These are phyloP conservation scores for Daldinia sp. DNA, from an alignment of 2,329 filamentous ascomycete genomes.

Conservation along the genomic window DNA sequence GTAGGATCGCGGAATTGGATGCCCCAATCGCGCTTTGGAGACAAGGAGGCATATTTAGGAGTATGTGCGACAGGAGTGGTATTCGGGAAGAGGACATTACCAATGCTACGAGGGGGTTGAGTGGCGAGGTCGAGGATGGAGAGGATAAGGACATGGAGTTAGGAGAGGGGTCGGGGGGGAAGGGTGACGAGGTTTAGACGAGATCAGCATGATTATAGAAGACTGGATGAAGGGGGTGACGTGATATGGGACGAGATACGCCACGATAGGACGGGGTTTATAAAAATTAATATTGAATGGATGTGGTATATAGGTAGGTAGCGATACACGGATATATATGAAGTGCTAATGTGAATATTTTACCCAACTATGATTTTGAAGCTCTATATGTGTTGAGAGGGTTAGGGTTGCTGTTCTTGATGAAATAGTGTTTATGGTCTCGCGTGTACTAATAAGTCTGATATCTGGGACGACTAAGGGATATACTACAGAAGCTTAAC, in stretches of 20 bases:
- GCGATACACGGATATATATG: slow-evolving; percentile 12
- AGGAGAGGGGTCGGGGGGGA: slow-evolving; percentile 23
- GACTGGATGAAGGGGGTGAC: not conserved
- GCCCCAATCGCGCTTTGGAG: slow-evolving; percentile 78
- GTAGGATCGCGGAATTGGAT: slow-evolving; percentile 86
- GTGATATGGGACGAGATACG: not conserved
- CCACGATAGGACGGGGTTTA: not conserved
- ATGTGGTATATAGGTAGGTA: slow-evolving; percentile 7
- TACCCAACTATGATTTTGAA: not conserved
- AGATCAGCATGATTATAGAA: slow-evolving; percentile 8
- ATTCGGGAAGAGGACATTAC: slow-evolving; percentile 69
- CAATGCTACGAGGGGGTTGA: slow-evolving; percentile 51
- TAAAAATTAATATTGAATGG: not conserved
- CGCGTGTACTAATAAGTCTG: too few relatives aligned
- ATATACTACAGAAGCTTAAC: too few relatives aligned
- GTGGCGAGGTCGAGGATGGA: slow-evolving; percentile 7
- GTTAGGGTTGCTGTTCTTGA: too few relatives aligned
- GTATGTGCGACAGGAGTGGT: slow-evolving; percentile 89
- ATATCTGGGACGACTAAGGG: too few relatives aligned
- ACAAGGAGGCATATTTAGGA: slow-evolving; percentile 71
- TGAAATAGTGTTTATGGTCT: not conserved
- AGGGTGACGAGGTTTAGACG: slow-evolving; percentile 9
- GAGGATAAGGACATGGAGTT: slow-evolving; percentile 21
- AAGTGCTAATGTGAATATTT: not conserved
- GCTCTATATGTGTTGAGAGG: too few relatives aligned